phyloP scores from a whole-genome alignment of 164 flowering plant genomes.

The Piper betle region DNA sequence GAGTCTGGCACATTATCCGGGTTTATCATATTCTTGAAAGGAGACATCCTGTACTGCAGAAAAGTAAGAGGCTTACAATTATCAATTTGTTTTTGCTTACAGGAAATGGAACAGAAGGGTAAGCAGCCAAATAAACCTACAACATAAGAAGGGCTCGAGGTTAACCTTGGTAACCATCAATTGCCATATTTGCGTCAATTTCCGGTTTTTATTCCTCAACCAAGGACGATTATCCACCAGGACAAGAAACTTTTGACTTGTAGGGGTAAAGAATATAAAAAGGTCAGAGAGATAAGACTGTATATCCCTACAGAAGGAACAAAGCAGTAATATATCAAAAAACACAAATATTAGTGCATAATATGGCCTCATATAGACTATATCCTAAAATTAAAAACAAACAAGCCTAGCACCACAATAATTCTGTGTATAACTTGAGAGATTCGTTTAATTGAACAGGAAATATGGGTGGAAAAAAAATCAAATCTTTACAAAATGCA shows the following conservation, averaged over 20 bases:
- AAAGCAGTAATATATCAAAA: neutral
- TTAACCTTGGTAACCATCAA: conserved; percentile 21
- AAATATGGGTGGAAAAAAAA: neutral
- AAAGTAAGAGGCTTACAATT: neutral
- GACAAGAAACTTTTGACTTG: conserved; percentile 12
- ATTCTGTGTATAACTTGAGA: too few relatives aligned
- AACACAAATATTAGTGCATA: neutral
- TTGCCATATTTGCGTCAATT: conserved; percentile 18
- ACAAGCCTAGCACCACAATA: too few relatives aligned
- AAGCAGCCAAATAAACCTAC: neutral
- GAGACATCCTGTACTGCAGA: conserved; percentile 25
- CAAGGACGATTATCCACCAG: conserved; percentile 25
- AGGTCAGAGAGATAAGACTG: conserved; percentile 21
- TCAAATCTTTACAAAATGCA: neutral
- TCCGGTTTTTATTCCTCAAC: conserved; percentile 15
- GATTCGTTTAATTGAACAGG: neutral
- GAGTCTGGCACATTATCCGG: conserved; percentile 6
- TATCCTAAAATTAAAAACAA: neutral
- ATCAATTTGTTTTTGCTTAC: neutral
- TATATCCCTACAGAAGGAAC: conserved; percentile 15
- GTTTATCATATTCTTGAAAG: conserved; percentile 17
- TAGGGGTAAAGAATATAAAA: conserved; percentile 16
- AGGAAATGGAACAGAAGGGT: too few relatives aligned
- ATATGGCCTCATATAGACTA: neutral
- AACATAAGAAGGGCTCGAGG: neutral